Percentiles rank a stretch among this genome's conserved stretches.
Conservation (phyloP, 805 yeast species). For the Cyberlindnera mrakii region DNA sequence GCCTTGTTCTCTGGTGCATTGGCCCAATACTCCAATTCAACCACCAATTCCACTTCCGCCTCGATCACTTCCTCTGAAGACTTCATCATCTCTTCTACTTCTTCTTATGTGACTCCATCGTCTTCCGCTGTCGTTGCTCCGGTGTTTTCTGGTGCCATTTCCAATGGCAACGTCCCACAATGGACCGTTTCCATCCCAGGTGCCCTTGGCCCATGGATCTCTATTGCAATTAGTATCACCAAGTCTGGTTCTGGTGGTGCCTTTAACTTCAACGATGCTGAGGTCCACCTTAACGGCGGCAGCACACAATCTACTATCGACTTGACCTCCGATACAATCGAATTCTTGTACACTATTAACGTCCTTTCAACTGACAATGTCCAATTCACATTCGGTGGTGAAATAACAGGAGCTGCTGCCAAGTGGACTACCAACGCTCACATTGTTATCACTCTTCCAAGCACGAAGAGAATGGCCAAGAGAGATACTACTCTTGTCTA, state of each 20-base stretch:
- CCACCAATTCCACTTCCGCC: slow-evolving; percentile 1
- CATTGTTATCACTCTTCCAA: slow-evolving; percentile 5
- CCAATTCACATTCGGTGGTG: slow-evolving; percentile 4
- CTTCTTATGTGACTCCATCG: slow-evolving; percentile 6
- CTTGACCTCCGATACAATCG: background rate
- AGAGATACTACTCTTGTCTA: slow-evolving; percentile 8
- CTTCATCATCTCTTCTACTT: background rate
- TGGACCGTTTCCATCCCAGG: slow-evolving; percentile 14
- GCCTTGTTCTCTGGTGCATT: background rate
- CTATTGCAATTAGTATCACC: slow-evolving; percentile 6
- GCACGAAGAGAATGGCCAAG: slow-evolving; percentile 8
- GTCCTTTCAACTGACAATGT: slow-evolving; percentile 1
- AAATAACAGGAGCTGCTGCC: slow-evolving; percentile 5
- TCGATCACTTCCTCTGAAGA: background rate
- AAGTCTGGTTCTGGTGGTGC: slow-evolving; percentile 5
- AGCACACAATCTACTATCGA: slow-evolving; percentile 1
- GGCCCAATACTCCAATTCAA: slow-evolving; percentile 10
- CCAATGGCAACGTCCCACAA: slow-evolving; percentile 8
- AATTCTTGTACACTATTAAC: background rate
- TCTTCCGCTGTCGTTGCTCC: slow-evolving; percentile 8
- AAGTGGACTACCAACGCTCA: slow-evolving; percentile 8
- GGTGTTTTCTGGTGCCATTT: slow-evolving; percentile 7
- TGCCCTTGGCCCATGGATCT: slow-evolving; percentile 15
- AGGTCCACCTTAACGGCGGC: slow-evolving; percentile 3
- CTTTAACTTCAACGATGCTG: slow-evolving; percentile 7